Evolutionary conservation across 768 basidiomycete species (phyloP).

Genomic region (Pisolithus albus): DNA sequence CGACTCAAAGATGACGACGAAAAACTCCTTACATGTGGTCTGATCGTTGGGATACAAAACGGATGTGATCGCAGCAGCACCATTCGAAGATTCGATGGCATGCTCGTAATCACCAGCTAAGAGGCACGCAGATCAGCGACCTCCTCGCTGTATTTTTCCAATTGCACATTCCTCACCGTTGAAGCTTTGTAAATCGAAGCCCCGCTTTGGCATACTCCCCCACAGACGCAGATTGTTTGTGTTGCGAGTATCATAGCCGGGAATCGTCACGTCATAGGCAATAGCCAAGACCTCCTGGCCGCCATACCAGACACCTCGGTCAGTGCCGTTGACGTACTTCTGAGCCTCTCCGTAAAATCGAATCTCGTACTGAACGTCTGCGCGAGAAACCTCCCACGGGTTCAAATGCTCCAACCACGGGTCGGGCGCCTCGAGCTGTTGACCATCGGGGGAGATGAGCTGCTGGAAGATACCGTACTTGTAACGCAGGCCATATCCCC

Average conservation of each 20-base stretch:
- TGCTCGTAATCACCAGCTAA: slow-evolving; percentile 84
- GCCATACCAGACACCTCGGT: slow-evolving; percentile 70
- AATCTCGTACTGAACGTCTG: slow-evolving; percentile 80
- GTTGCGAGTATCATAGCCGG: slow-evolving; percentile 70
- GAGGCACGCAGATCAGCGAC: slow-evolving; percentile 1
- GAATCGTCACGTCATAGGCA: slow-evolving; percentile 94
- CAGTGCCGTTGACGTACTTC: slow-evolving; percentile 48
- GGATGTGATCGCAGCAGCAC: slow-evolving; percentile 88
- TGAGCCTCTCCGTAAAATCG: slow-evolving; percentile 88
- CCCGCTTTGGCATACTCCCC: slow-evolving; percentile 83
- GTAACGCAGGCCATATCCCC: slow-evolving; percentile 93
- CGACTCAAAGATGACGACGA: not conserved
- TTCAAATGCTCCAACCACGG: slow-evolving; percentile 88
- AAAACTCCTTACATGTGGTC: slow-evolving; percentile 44
- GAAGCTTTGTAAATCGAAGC: slow-evolving; percentile 92
- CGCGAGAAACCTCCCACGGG: slow-evolving; percentile 81
- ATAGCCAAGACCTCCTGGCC: slow-evolving; percentile 92
- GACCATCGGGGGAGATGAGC: slow-evolving; percentile 76
- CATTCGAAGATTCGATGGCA: slow-evolving; percentile 82
- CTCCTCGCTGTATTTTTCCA: too few relatives aligned
- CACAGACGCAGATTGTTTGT: slow-evolving; percentile 86
- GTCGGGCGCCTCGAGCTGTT: slow-evolving; percentile 86
- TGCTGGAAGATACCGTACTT: slow-evolving; percentile 96
- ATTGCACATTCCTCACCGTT: slow-evolving; percentile 52
- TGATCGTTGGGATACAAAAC: slow-evolving; percentile 97